These are phyloP conservation scores for Trichoderma lentiforme DNA, from an alignment of 2,329 filamentous ascomycete species.

Conservation along the genomic window DNA sequence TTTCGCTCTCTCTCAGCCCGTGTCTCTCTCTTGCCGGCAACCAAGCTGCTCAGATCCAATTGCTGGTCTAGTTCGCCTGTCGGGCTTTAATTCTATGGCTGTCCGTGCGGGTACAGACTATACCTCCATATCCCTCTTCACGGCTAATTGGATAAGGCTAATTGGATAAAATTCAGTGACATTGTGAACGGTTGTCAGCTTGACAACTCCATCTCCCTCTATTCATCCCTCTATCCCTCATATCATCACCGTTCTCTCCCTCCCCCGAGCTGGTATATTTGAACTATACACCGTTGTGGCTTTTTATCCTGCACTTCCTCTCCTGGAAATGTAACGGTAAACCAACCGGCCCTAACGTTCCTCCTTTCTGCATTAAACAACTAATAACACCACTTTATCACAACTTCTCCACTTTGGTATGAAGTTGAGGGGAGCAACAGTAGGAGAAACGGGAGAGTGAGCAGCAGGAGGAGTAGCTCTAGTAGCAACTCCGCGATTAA, in stretches of 20 bases:
- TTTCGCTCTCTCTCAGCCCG: background rate
- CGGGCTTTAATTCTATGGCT: background rate
- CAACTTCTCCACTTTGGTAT: slow-evolving; percentile 12
- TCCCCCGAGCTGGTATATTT: background rate
- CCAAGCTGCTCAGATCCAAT: background rate
- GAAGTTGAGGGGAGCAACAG: slow-evolving; percentile 1
- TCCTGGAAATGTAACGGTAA: slow-evolving; percentile 20
- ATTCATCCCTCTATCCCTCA: slow-evolving; percentile 7
- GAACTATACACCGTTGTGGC: background rate
- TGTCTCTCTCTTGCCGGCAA: background rate
- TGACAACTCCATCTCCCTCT: background rate
- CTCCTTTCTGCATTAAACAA: background rate
- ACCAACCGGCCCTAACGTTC: background rate
- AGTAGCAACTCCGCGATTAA: background rate
- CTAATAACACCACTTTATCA: background rate
- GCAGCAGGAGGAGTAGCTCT: background rate
- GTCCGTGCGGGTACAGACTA: background rate
- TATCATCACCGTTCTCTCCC: background rate
- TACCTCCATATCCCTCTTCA: background rate
- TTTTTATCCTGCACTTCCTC: background rate
- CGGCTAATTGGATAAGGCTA: background rate
- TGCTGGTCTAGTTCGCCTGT: background rate
- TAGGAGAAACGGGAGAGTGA: slow-evolving; percentile 1
- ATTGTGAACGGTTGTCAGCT: background rate
- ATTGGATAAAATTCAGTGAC: background rate